Evolutionary conservation across 2,329 filamentous ascomycete genomes (phyloP), one percentile per base, ranked within the genome.

Genomic region (Proliferodiscus dingleyae): DNA sequence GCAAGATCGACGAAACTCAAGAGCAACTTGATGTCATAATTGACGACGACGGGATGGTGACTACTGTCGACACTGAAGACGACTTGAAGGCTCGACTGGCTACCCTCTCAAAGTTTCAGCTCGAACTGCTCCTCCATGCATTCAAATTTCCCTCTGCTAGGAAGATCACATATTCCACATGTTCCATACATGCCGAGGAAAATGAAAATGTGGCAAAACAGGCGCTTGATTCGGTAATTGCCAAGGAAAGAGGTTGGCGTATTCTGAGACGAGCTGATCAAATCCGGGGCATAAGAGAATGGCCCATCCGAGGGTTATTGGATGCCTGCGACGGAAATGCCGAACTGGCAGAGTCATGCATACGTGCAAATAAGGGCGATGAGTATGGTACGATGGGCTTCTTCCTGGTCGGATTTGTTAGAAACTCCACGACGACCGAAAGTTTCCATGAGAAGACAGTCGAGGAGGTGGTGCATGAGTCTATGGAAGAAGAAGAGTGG

Each of bases 91-190:
- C 78, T 5, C 80, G 91, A 3, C 72, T 97, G 11, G 71, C 75
- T 11, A 83, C 87, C 4, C 73, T 98, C 1, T 82, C 90, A 0
- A 75, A 78, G 2, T 93, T 97, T 56, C 93, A 98, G 66, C 75
- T 90, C 5, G 79, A 78, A 21, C 79, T 97, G 9, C 71, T 98
- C 2, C 74, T 85, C 37, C 93, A 96, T 63, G 90, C 93, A 0
- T 84, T 97, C 66, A 67, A 71, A 18, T 98, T 97, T 57, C 84
- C 89, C 0, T 72, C 76, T 1, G 89, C 88, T 0, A 74, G 64
- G 10, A 83, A 80, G 54, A 82, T 97, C 34, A 90, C 88, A 0
- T 98, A 97, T 64, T 95, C 89, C 26, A 97, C 93, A 0, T 98
- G 93, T 64, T 97, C 91, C 0, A 71, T 95, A 2, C 84, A 97